A percentile compares a stretch with the other conserved stretches of the same genome.
phyloP scores from a whole-genome alignment of 495 filamentous ascomycete species.

The Sordaria brevicollis region DNA sequence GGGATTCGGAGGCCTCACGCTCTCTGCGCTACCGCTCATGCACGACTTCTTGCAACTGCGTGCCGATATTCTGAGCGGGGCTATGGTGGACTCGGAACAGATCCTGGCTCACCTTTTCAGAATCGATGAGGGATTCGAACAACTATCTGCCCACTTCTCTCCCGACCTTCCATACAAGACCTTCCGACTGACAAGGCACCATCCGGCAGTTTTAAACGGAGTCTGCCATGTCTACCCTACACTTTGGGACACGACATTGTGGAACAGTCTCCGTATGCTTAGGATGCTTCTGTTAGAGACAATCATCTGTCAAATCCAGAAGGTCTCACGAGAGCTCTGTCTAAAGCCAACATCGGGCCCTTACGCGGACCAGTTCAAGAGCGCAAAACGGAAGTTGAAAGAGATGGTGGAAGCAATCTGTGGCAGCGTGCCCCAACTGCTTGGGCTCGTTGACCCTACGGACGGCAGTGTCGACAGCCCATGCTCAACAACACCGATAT shows the following conservation, averaged over 20 bases:
- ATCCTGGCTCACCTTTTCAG: conserved; percentile 36
- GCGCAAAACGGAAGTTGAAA: conserved; percentile 22
- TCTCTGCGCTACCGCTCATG: conserved; percentile 11
- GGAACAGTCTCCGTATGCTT: conserved; percentile 46
- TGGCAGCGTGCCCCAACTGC: conserved; percentile 37
- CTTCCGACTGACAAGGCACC: conserved; percentile 22
- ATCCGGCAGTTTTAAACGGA: conserved; percentile 34
- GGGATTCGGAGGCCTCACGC: background rate
- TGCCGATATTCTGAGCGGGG: conserved; percentile 27
- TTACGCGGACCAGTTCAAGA: conserved; percentile 15
- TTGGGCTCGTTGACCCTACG: conserved; percentile 22
- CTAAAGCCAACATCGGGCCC: conserved; percentile 2
- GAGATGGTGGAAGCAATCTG: conserved; percentile 31
- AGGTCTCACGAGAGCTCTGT: conserved; percentile 5
- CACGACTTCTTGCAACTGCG: conserved; percentile 38
- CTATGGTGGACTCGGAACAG: conserved; percentile 27
- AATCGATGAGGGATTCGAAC: conserved; percentile 42
- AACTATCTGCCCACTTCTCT: conserved; percentile 33
- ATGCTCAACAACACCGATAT: conserved; percentile 11
- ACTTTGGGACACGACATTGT: conserved; percentile 41
- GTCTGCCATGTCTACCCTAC: conserved; percentile 45
- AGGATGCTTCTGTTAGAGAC: conserved; percentile 50
- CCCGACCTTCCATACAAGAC: conserved; percentile 22
- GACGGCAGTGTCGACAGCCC: conserved; percentile 13
- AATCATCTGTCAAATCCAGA: conserved; percentile 28